phyloP scores from a whole-genome alignment of 1,139 yeast species.

The Yamadazyma atmosphaerica region DNA sequence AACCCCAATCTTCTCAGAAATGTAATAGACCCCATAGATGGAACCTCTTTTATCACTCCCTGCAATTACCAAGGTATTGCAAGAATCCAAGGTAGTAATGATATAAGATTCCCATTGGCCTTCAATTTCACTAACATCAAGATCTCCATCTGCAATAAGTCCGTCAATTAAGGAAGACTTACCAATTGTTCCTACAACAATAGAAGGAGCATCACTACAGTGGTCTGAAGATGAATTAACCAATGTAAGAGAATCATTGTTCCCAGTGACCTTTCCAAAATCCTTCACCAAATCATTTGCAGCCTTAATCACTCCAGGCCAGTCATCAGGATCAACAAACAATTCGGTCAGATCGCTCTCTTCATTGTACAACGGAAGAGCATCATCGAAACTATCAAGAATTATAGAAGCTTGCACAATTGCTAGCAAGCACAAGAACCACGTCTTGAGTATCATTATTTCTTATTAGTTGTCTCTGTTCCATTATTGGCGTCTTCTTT shows the following conservation, averaged over 20 bases:
- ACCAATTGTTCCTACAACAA: slow-evolving; percentile 18
- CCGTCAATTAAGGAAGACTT: slow-evolving; percentile 13
- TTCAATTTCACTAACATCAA: slow-evolving; percentile 13
- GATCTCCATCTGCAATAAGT: slow-evolving; percentile 7
- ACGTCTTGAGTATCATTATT: neutral
- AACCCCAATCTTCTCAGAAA: slow-evolving; percentile 18
- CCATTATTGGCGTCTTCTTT: no score
- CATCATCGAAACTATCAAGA: slow-evolving; percentile 8
- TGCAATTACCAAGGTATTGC: slow-evolving; percentile 16
- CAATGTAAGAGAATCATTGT: slow-evolving; percentile 6
- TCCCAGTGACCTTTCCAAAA: slow-evolving; percentile 12
- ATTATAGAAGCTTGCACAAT: slow-evolving; percentile 8
- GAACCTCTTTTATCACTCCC: slow-evolving; percentile 20
- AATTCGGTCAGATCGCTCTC: slow-evolving; percentile 6
- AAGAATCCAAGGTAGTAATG: slow-evolving; percentile 9
- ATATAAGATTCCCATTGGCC: slow-evolving; percentile 19
- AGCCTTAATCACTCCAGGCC: slow-evolving; percentile 17
- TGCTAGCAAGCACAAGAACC: slow-evolving; percentile 2
- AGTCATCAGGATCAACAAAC: slow-evolving; percentile 13
- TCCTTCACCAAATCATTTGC: slow-evolving; percentile 11
- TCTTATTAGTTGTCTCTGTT: no score
- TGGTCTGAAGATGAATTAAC: slow-evolving; percentile 3
- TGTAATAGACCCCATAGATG: slow-evolving; percentile 16
- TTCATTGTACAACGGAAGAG: slow-evolving; percentile 8
- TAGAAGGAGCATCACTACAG: slow-evolving; percentile 7